Evolutionary conservation across 352 stramenopile genomes (phyloP).

Genomic region (Pelagophyceae sp.): DNA sequence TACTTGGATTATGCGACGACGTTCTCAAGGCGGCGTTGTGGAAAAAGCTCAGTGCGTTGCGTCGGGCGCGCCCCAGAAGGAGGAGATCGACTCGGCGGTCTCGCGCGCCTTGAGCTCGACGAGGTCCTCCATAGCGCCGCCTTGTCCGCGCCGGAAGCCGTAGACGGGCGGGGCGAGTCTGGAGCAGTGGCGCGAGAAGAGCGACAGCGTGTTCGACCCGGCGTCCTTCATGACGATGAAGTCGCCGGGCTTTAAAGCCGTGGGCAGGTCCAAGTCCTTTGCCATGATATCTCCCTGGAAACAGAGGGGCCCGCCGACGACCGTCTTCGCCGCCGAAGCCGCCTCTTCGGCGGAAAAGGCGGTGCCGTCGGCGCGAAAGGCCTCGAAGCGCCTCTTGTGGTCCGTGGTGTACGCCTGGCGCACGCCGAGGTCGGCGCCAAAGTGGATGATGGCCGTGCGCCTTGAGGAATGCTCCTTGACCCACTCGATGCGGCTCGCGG

Average conservation of each 20-base stretch:
- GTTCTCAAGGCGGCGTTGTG: no score
- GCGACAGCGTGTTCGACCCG: conserved; percentile 71
- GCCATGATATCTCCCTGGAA: conserved; percentile 77
- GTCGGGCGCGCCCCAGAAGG: neutral
- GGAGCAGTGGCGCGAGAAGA: conserved; percentile 77
- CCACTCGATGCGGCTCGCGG: conserved; percentile 71
- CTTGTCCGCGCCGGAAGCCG: conserved; percentile 34
- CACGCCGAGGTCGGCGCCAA: conserved; percentile 75
- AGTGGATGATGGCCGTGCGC: conserved; percentile 69
- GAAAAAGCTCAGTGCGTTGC: no score
- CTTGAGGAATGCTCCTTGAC: conserved; percentile 50
- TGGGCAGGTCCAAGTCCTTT: conserved; percentile 20
- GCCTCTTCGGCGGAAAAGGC: conserved; percentile 54
- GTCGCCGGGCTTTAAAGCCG: conserved; percentile 21
- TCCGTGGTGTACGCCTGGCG: conserved; percentile 63
- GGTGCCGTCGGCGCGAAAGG: conserved; percentile 49
- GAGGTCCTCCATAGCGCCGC: neutral
- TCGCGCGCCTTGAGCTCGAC: neutral
- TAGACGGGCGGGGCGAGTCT: conserved; percentile 56
- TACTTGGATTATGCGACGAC: no score
- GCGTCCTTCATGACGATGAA: conserved; percentile 64
- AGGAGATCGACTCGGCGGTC: neutral
- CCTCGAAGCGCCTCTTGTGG: conserved; percentile 57
- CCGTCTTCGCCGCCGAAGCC: no score
- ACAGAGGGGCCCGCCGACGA: conserved; percentile 78